Evolutionary conservation across 306 rosid species (phyloP), one percentile per base, ranked within the genome.

Genomic region (Cicer yamashitae): DNA sequence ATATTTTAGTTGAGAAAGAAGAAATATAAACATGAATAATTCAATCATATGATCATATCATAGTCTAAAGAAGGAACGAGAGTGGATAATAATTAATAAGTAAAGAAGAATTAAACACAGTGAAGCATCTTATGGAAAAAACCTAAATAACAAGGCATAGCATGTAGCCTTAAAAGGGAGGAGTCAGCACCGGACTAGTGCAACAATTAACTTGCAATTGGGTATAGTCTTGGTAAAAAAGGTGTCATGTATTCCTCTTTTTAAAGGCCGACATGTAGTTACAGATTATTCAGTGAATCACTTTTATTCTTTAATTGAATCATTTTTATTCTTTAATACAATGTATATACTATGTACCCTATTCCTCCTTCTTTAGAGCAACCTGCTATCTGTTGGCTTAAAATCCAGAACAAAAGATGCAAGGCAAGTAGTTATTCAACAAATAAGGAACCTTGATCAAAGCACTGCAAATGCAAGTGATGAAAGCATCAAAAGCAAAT

Each of bases 31-130:
- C 37, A 4, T 58, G 45, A 52, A 52, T 41, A 10, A 38, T 70
- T 70, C 7, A 68, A 34, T 7, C 12, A 56, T 61, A 48, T 71
- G 60, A 34, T 7, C 12, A 54, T 61, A 47, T 71, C 56, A 61
- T 12, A 7, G 57, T 38, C 43, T 20, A 22, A 20, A 40, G n/a
- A 25, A 50, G 17, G 50, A 65, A 15, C 54, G 6, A 66, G 65
- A 46, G 67, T 71, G 13, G 20, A 57, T 58, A 25, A 10, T 57
- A 22, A 57, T 37, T 5, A 58, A 25, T 57, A 22, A 57, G 39
- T 5, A 58, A 25, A 10, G 11, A 17, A 7, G 60, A 8, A 8
- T 54, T 7, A 30, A 59, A 59, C 10, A 59, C 10, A 6, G 43
- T 7, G 4, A 59, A 59, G 8, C 43, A 30, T 59, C 65, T 59